phyloP scores from a whole-genome alignment of 164 flowering plant species.

The Litsea cubeba region DNA sequence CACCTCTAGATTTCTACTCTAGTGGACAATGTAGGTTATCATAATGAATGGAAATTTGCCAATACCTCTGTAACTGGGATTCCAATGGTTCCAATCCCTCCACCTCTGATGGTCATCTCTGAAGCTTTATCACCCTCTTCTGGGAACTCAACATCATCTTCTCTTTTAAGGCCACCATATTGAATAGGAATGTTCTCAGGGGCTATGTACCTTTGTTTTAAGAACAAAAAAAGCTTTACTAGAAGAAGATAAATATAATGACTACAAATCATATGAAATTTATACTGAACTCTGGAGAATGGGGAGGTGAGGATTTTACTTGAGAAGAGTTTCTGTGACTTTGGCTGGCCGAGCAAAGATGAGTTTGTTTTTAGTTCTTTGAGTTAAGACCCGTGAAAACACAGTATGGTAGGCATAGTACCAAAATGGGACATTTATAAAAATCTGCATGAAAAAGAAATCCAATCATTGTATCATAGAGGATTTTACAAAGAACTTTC shows the following conservation, averaged over 20 bases:
- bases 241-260: background rate
- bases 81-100: slow-evolving; percentile 29
- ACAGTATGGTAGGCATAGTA: slow-evolving; percentile 38
- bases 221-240: background rate
- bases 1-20: too few species aligned
- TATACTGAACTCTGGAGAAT: too few species aligned
- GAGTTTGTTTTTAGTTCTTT: slow-evolving; percentile 37
- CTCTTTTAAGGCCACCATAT: slow-evolving; percentile 75
- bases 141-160: slow-evolving; percentile 52
- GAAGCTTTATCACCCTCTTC: slow-evolving; percentile 31
- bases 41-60: background rate
- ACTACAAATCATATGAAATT: too few species aligned
- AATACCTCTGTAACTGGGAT: slow-evolving; percentile 55
- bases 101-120: slow-evolving; percentile 31
- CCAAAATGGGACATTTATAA: slow-evolving; percentile 75
- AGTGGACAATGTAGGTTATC: too few species aligned
- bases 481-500: too few species aligned
- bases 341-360: slow-evolving; percentile 53
- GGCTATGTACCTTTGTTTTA: slow-evolving; percentile 41
- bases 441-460: slow-evolving; percentile 38
- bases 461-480: background rate
- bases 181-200: slow-evolving; percentile 59
- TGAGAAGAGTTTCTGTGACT: slow-evolving; percentile 69
- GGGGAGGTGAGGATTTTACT: slow-evolving; percentile 32
- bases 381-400: slow-evolving; percentile 27